A percentile compares a stretch with the other conserved stretches of the same genome.
Evolutionary conservation across 257 asterid genomes (phyloP).

Genomic region (Ligustrum vulgare): DNA sequence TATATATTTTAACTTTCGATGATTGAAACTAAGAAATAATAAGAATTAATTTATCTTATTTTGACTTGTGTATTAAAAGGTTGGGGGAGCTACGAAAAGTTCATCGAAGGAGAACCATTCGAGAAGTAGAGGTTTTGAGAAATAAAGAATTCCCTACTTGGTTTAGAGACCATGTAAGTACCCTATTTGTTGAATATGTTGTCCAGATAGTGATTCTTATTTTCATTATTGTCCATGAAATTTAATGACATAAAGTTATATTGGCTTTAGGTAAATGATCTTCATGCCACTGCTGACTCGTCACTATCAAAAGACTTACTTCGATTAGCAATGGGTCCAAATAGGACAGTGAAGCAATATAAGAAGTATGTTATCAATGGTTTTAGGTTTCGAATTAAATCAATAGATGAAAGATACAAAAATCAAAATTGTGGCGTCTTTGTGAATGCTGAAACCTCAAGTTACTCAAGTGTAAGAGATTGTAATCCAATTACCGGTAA

Average conservation of each 20-base stretch:
- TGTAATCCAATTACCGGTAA: too few species aligned
- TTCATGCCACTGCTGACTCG: neutral
- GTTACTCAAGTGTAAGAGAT: neutral
- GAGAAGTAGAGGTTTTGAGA: neutral
- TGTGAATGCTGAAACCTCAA: neutral
- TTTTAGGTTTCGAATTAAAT: too few species aligned
- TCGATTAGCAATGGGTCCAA: neutral
- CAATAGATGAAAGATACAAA: too few species aligned
- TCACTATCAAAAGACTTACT: neutral
- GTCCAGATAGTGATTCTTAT: neutral
- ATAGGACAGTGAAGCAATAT: neutral
- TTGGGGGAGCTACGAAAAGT: neutral
- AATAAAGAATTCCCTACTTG: too few species aligned
- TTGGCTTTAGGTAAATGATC: neutral
- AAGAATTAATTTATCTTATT: neutral
- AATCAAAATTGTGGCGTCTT: too few species aligned
- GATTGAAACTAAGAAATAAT: too few species aligned
- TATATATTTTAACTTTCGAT: too few species aligned
- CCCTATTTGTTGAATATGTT: too few species aligned
- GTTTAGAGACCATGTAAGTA: neutral
- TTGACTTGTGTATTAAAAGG: neutral
- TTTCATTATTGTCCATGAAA: too few species aligned
- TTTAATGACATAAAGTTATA: too few species aligned
- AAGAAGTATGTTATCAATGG: too few species aligned
- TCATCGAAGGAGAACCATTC: neutral